A percentile compares a stretch with the other conserved stretches of the same genome.
phyloP scores from a whole-genome alignment of 805 yeast species.

The Isabelozyma rhagii region DNA sequence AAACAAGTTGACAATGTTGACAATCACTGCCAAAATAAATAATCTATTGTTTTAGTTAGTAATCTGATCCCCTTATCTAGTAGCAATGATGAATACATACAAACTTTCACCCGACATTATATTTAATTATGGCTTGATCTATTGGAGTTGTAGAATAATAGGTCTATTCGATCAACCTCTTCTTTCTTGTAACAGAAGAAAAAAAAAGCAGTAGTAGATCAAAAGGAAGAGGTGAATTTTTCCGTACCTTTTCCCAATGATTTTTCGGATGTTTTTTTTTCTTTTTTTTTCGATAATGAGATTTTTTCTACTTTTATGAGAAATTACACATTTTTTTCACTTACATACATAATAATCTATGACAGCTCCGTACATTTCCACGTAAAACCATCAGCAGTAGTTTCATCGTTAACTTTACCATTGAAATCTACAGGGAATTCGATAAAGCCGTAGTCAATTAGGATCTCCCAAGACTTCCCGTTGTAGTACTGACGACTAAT shows the following conservation, averaged over 20 bases:
- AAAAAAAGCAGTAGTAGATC: background rate
- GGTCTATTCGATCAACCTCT: background rate
- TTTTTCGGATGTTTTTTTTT: background rate
- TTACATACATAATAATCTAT: background rate
- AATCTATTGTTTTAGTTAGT: conserved; percentile 16
- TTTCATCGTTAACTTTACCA: conserved; percentile 9
- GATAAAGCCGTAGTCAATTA: conserved; percentile 24
- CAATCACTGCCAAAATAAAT: conserved; percentile 73
- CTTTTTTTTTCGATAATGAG: background rate
- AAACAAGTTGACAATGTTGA: conserved; percentile 85
- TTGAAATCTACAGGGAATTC: conserved; percentile 21
- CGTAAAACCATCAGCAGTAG: conserved; percentile 4
- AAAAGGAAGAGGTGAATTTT: background rate
- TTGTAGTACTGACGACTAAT: conserved; percentile 22
- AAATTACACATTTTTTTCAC: background rate
- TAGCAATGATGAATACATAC: conserved; percentile 23
- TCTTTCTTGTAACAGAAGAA: background rate
- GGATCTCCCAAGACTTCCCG: conserved; percentile 15
- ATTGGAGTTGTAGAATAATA: no score
- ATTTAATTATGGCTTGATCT: background rate
- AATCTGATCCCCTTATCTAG: background rate
- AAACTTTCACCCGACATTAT: conserved; percentile 47
- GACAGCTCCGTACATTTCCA: conserved; percentile 22
- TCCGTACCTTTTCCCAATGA: conserved; percentile 1
- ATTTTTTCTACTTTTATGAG: background rate